A percentile compares a stretch with the other conserved stretches of the same genome.
Evolutionary conservation across 2,329 filamentous ascomycete species (phyloP).

Genomic region (Lecanicillium sp.): DNA sequence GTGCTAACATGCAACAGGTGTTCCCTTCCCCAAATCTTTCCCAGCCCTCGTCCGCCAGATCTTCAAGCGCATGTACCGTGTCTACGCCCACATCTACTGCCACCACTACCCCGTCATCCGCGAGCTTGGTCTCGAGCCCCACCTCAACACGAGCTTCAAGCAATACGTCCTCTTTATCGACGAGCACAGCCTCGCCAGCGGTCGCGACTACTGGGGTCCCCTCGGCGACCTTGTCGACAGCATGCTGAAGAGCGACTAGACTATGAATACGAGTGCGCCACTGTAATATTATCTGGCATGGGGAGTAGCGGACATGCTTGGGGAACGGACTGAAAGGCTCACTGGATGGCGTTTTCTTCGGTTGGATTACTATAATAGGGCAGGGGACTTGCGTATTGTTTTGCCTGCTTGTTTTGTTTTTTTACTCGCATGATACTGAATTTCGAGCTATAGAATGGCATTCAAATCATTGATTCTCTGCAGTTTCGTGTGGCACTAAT

Average conservation of each 20-base stretch:
- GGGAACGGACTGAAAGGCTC: neutral
- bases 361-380: slow-evolving; percentile 1
- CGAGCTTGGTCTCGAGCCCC: slow-evolving; percentile 89
- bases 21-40: slow-evolving; percentile 92
- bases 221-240: slow-evolving; percentile 93
- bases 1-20: slow-evolving; percentile 45
- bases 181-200: slow-evolving; percentile 86
- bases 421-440: neutral
- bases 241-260: slow-evolving; percentile 87
- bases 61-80: slow-evolving; percentile 97
- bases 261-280: neutral
- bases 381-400: neutral
- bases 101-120: slow-evolving; percentile 98
- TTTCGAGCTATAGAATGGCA: neutral
- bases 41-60: slow-evolving; percentile 84
- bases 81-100: slow-evolving; percentile 99
- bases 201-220: slow-evolving; percentile 96
- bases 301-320: neutral
- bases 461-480: no score
- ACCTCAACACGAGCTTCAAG: slow-evolving; percentile 99
- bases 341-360: slow-evolving; percentile 8
- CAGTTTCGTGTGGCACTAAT: no score
- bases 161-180: slow-evolving; percentile 98
- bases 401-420: neutral
- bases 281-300: slow-evolving; percentile 1